Base-by-base conservation (phyloP, 1,284 basidiomycete genomes). In the Hemileia vastatrix region DNA sequence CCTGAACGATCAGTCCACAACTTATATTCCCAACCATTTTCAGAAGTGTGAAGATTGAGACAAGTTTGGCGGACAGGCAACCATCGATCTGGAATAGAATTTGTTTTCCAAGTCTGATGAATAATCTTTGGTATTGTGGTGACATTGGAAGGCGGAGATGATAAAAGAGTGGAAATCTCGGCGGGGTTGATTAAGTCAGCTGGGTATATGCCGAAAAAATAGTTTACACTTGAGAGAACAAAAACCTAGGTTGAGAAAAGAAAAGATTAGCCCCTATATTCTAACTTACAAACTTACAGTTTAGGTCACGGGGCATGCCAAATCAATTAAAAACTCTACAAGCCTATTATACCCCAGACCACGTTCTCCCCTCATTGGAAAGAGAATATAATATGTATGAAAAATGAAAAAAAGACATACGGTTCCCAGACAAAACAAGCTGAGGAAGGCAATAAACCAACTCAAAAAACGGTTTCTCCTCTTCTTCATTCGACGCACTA, bases 31-130 rank as follows among this genome's bases (percentile, higher is more conserved):
- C 90, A 68, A n/a, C n/a, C 90, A 75, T 77, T 93, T 90, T 97
- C 97, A 81, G 96, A 93, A 4, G 90, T 72, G 58, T 78, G 76
- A 68, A 78, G 70, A 45, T 67, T 68, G n/a, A 68, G 69, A 64
- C 78, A 79, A 43, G 68, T 72, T 44, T 76, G 72, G 5, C 76
- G 67, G 21, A 77, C 72, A 18, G 68, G 80, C 68, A 83, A 83
- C 93, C 93, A 98, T 66, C 84, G 82, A 44, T 82, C 78, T 3
- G 95, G 95, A 21, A 98, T 80, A 0, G 82, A 83, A 66, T 94
- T 86, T 18, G 86, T 86, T 80, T 95, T 96, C 94, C 94, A 98
- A 19, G 95, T 98, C 82, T 97, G 94, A 78, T 98, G 94, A 58
- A 98, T 84, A 70, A 98, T 90, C 55, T 90, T 83, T 1, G 94